Evolutionary conservation across 768 basidiomycete genomes (phyloP).

Genomic region (Trametes cinnabarina): DNA sequence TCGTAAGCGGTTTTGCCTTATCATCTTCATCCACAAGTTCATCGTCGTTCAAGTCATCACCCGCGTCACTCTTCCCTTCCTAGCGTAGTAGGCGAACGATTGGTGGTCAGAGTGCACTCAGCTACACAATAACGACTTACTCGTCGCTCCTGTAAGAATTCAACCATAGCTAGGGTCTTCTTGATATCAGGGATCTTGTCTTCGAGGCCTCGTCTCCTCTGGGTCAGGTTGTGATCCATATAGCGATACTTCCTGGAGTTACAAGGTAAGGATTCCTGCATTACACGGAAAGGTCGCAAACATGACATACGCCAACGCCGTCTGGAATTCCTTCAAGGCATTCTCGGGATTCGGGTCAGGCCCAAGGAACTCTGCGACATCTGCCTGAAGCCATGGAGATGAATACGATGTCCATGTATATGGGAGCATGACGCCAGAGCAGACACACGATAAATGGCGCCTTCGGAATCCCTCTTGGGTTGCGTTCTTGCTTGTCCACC

Average conservation of each 20-base stretch:
- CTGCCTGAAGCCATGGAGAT: constrained; percentile 47
- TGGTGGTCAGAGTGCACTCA: background rate
- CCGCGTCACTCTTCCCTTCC: constrained; percentile 56
- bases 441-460: constrained; percentile 87
- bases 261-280: background rate
- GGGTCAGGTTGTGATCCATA: constrained; percentile 87
- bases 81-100: constrained; percentile 25
- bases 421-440: background rate
- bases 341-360: constrained; percentile 75
- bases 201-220: constrained; percentile 75
- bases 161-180: constrained; percentile 89
- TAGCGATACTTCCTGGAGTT: constrained; percentile 89
- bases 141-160: constrained; percentile 69
- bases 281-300: background rate
- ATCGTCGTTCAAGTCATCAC: constrained; percentile 47
- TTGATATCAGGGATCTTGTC: constrained; percentile 96
- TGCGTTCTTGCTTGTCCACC: constrained; percentile 47
- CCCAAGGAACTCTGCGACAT: constrained; percentile 85
- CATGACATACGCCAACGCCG: constrained; percentile 83
- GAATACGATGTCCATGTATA: background rate
- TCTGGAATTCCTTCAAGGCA: constrained; percentile 79
- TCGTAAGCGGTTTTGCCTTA: constrained; percentile 57
- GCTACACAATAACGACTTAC: constrained; percentile 34
- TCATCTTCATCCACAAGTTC: constrained; percentile 51
- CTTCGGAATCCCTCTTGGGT: constrained; percentile 90